Base-by-base conservation (phyloP, 768 basidiomycete genomes). In the Lepiota brunneoincarnata region DNA sequence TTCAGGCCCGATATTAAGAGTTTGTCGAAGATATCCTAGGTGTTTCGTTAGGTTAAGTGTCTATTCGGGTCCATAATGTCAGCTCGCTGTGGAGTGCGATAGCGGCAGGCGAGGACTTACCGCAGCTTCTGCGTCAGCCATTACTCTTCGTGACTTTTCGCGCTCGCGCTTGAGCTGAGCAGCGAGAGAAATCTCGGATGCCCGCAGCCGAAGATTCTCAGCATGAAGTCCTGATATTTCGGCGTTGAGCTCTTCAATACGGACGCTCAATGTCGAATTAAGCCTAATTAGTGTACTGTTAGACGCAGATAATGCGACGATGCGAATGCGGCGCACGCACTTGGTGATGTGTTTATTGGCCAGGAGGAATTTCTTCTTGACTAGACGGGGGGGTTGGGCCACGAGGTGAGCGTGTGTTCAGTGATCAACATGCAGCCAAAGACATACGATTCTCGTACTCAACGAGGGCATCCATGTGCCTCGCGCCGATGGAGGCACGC, bases 271-370 rank as follows among this genome's bases (percentile, higher is more conserved):
- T 15, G 88, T 91, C 39, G 90, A 90, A 72, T 93, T 93, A 58
- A 92, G 83, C 67, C 90, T 92, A 61, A 15, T n/a, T 11, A 4
- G 9, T 6, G 24, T 23, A 42, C 17, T 24, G 54, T 15, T 21
- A 28, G 41, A 35, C 17, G 39, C 35, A 38, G 14, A 40, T 18
- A 49, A 36, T n/a, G n/a, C 20, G n/a, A 34, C 12, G 24, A n/a
- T 35, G 23, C 31, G 28, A 38, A 24, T 26, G 36, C 24, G 37
- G 15, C 0, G n/a, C 24, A 67, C 80, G 36, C 61, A 91, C 90
- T 92, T 93, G 21, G 91, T 91, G 66, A 93, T 93, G 71, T 92
- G 91, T 71, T 91, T 92, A 73, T 93, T 93, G 54, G 90, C 89
- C 56, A 91, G 84, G 18, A 93, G 77, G 63, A 91, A 92, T 74